Base-by-base conservation (phyloP, 257 asterid genomes). In the Galeopsis tetrahit region DNA sequence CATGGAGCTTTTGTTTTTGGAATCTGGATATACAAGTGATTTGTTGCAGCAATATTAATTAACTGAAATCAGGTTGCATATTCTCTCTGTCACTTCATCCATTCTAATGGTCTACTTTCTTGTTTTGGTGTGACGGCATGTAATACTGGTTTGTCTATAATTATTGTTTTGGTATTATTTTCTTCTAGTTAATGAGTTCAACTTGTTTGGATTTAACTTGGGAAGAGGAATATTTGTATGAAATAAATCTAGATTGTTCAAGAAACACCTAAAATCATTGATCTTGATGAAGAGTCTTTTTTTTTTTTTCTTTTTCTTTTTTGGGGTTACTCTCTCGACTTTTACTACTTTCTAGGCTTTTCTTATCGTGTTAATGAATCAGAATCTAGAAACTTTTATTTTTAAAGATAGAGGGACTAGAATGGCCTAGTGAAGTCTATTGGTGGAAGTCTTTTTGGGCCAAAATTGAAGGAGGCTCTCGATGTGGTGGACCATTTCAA, bases 401-500 rank as follows among this genome's bases (percentile, higher is more conserved):
- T 77, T 69, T 61, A 44, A 52, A 51, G 59, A 43, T 21, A n/a
- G 51, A 56, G 76, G 56, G 66, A 42, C 60, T 60, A 39, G 58
- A 63, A 63, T 55, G 82, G 65, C 73, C 28, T 28, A 28, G 14
- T 35, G 35, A 0, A 35, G 55, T 60, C 53, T 46, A 49, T 49
- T 49, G 21, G 21, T 49, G 55, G 55, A 49, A 17, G 61, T 17
- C 61, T 56, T 53, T 63, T 36, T 52, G 72, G 51, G 15, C 67
- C 49, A 73, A 64, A 68, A 36, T 5, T n/a, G n/a, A 77, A 61
- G 69, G 49, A 21, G 28, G 28, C 28, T 21, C 59, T 63, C 73
- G 71, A 77, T 33, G 56, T 62, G 80, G 56, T 62, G 80, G 74
- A 64, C 80, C 66, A 38, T 70, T 43, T 61, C 78, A 39, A 57